Evolutionary conservation across 495 filamentous ascomycete species (phyloP), one percentile per base, ranked within the genome.

Genomic region (Gamarada debralockiae): DNA sequence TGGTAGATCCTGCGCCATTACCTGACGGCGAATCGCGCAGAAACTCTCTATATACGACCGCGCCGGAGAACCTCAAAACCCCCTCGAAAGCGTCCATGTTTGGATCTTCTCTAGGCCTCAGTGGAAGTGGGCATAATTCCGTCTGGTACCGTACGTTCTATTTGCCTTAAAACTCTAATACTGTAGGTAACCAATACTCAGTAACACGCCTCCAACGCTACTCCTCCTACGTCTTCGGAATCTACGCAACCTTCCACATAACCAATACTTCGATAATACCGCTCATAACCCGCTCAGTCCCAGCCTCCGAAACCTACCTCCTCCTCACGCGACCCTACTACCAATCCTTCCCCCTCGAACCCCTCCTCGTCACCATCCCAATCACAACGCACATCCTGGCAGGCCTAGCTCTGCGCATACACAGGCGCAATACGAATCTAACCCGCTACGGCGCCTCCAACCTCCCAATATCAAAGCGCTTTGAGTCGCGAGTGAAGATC

Each of bases 151-250:
- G 82, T 87, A 72, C 25, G 75, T 65, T 38, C 31, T 34, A 22
- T 60, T 21, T 29, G 39, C 31, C 31, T 38, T 24, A 43, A 33
- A 24, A 50, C 55, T 36, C 53, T 47, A 20, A 50, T 51, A 52
- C 63, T 34, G 9, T 40, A 17, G 37, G 2, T 17, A 31, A 15
- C 9, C 1, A 23, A 14, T 25, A 15, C 8, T 14, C 62, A 95
- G 90, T 96, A 57, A 78, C 78, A 20, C 84, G 87, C 40, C 72
- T 92, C 24, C 92, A 96, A 64, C 83, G 78, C 66, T 96, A 93
- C 75, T 92, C 89, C 13, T 86, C 86, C 60, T 96, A 96, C 67
- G 83, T 86, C 34, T 90, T 95, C 65, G 84, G 83, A 37, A 64
- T 86, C 56, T 97, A 92, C 77, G 73, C 83, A 42, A 70, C 79